phyloP scores from a whole-genome alignment of 768 basidiomycete species.

The Myochromella boudieri region DNA sequence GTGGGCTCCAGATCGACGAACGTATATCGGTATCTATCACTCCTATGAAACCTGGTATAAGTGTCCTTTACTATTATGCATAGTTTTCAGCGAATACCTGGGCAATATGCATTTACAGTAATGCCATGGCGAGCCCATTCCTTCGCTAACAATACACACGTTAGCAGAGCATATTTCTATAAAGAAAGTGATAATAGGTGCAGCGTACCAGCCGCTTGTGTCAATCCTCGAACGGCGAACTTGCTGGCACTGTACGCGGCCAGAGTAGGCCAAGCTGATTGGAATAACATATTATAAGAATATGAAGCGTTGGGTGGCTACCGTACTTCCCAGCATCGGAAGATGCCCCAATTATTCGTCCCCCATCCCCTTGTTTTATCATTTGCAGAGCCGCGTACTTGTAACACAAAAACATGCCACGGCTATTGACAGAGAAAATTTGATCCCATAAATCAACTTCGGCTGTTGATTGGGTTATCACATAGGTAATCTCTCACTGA shows the following conservation, averaged over 20 bases:
- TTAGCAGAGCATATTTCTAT: neutral
- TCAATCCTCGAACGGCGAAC: slow-evolving; percentile 40
- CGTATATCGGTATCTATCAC: neutral
- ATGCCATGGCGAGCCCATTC: slow-evolving; percentile 21
- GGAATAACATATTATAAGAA: neutral
- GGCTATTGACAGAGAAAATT: slow-evolving; percentile 26
- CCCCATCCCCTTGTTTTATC: slow-evolving; percentile 34
- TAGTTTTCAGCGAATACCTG: slow-evolving; percentile 6
- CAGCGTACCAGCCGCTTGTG: slow-evolving; percentile 27
- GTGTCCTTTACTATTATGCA: neutral
- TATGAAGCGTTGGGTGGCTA: neutral
- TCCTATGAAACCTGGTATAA: neutral
- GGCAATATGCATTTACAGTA: slow-evolving; percentile 24
- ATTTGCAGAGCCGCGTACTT: slow-evolving; percentile 32
- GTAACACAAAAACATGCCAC: slow-evolving; percentile 32
- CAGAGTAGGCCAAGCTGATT: slow-evolving; percentile 10
- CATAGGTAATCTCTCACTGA: neutral
- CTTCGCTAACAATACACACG: slow-evolving; percentile 8
- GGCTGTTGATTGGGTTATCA: slow-evolving; percentile 8
- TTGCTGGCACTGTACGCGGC: slow-evolving; percentile 35
- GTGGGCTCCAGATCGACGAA: slow-evolving; percentile 1
- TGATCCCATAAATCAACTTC: slow-evolving; percentile 27
- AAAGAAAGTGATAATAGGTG: too few species aligned
- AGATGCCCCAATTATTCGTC: slow-evolving; percentile 33
- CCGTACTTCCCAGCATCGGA: slow-evolving; percentile 34